Percentiles rank a stretch among this genome's conserved stretches.
Conservation (phyloP, 768 basidiomycete species). For the Tricholoma sp. region DNA sequence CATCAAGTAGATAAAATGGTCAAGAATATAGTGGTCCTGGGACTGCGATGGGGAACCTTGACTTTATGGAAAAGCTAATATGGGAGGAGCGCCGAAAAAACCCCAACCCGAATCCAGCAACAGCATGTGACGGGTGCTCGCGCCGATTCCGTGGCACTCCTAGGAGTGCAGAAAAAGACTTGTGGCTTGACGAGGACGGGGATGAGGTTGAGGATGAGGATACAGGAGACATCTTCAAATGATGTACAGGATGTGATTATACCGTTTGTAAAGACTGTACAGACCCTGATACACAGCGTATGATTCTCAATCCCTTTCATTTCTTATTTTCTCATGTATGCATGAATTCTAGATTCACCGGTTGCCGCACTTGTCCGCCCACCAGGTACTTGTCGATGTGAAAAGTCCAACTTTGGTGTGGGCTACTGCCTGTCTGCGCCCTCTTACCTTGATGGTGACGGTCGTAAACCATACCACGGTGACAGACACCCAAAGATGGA, state of each 20-base stretch:
- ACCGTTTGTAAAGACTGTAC: not conserved
- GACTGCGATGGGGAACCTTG: not conserved
- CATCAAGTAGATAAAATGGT: slow-evolving; percentile 11
- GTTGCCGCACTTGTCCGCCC: slow-evolving; percentile 10
- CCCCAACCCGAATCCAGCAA: slow-evolving; percentile 1
- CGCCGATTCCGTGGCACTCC: slow-evolving; percentile 12
- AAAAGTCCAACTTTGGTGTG: slow-evolving; percentile 12
- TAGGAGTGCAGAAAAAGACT: not conserved
- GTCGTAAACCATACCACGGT: slow-evolving; percentile 11
- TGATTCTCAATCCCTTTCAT: not conserved
- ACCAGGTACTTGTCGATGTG: slow-evolving; percentile 13
- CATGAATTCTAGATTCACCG: not conserved
- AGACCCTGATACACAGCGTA: not conserved
- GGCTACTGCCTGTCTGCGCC: slow-evolving; percentile 11
- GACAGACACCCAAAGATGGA: slow-evolving; percentile 13
- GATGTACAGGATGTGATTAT: not conserved
- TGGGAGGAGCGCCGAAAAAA: slow-evolving; percentile 10
- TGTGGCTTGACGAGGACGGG: too few relatives aligned
- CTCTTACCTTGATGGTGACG: slow-evolving; percentile 12
- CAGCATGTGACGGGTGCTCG: slow-evolving; percentile 12
- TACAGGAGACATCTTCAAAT: not conserved
- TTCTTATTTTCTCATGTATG: not conserved
- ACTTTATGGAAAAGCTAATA: not conserved
- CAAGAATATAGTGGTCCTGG: slow-evolving; percentile 2
- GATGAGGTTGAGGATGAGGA: not conserved